phyloP scores from a whole-genome alignment of 768 basidiomycete genomes.

The Piloderma croceum region DNA sequence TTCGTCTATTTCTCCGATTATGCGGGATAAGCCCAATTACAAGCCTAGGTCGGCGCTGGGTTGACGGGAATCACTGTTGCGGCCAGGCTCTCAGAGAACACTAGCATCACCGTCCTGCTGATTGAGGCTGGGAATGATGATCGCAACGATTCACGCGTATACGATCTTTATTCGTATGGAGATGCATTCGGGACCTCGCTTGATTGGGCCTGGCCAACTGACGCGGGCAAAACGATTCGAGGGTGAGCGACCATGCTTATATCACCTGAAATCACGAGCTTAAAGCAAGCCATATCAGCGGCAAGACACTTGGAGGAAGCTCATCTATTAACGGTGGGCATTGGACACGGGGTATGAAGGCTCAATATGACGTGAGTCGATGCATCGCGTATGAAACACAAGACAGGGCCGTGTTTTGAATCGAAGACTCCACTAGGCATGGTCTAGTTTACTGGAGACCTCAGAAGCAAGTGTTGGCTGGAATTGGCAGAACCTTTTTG shows the following conservation, averaged over 20 bases:
- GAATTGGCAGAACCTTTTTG: conserved; percentile 41
- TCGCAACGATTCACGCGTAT: conserved; percentile 37
- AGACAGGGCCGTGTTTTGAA: too few relatives aligned
- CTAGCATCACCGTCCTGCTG: conserved; percentile 37
- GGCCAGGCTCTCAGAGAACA: conserved; percentile 40
- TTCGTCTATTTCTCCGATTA: too few relatives aligned
- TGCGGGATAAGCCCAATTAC: too few relatives aligned
- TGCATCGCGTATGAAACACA: conserved; percentile 25
- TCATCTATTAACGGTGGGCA: conserved; percentile 45
- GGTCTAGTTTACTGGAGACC: conserved; percentile 17
- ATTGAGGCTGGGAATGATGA: conserved; percentile 50
- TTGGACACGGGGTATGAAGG: conserved; percentile 39
- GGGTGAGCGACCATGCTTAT: conserved; percentile 26
- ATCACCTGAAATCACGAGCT: not conserved
- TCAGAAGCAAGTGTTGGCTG: conserved; percentile 38
- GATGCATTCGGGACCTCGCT: conserved; percentile 37
- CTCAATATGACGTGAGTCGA: conserved; percentile 41
- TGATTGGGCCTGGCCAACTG: conserved; percentile 43
- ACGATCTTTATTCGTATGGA: conserved; percentile 41
- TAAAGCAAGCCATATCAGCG: conserved; percentile 22
- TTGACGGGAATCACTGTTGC: conserved; percentile 47
- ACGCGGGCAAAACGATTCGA: conserved; percentile 33
- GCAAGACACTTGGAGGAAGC: conserved; percentile 37
- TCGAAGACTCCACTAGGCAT: too few relatives aligned
- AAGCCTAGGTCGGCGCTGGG: conserved; percentile 42